Base-by-base conservation (phyloP, 495 filamentous ascomycete species). In the Staphylotrichum tortipilum region DNA sequence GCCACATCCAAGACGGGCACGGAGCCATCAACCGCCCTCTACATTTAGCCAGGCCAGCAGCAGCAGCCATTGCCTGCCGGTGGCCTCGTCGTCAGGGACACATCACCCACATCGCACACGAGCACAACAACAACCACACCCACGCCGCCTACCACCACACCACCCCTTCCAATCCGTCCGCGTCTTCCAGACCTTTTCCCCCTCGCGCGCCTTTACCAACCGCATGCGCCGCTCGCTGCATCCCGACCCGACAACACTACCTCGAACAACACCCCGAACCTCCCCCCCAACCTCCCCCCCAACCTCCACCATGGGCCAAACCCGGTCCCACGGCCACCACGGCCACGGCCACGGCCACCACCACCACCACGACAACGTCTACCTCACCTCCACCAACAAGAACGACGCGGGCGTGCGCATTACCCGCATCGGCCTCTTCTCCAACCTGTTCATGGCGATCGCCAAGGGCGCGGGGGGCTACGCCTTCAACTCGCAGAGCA, bases 331-430 rank as follows among this genome's bases (percentile, higher is more conserved):
- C 44, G 64, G 64, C 47, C 80, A 82, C 33, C 49, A 51, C 18
- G 14, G 39, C 38, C 49, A 51, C 31, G 22, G 24, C 42, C 40
- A 44, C 26, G 26, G 26, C 53, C 63, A 69, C 41, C 64, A 79
- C 52, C 74, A 86, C 63, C 81, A 86, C 66, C 86, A 89, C 58
- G 87, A 92, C 70, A 95, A 90, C 74, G 80, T 82, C 24, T 96
- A 91, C 66, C 77, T 98, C 23, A 87, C 82, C 4, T 95, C 89
- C 1, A 76, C 74, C 29, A 89, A 98, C 70, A 94, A 88, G 67
- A 81, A 84, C 36, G 94, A 98, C 68, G 86, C 92, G 17, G 92
- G 89, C 49, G 92, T 98, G 50, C 82, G 88, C 44, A 98, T 98
- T 49, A 98, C 92, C 24, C 79, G 91, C 44, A 82, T 96, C 59